Base-by-base conservation (phyloP, 768 basidiomycete species). In the Lactarius quietus region DNA sequence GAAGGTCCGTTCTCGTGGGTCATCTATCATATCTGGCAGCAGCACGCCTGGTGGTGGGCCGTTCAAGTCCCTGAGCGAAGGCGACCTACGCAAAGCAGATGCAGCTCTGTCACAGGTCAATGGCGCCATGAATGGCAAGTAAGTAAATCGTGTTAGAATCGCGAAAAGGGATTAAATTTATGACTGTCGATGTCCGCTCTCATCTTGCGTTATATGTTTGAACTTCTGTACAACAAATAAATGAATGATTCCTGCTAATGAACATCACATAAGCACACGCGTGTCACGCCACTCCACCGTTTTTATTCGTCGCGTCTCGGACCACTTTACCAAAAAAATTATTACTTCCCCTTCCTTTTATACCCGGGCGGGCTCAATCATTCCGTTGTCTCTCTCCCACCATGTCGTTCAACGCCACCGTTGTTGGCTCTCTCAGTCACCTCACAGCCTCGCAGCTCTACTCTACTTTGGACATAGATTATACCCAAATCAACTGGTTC, bases 41-140 rank as follows among this genome's bases (percentile, higher is more conserved):
- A 95, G 91, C 73, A 97, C 96, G 9, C 93, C 93, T 0, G 95
- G 93, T 1, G 91, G 90, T n/a, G 88, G 87, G 6, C 79, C 81
- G 29, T 89, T 87, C 72, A 85, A 85, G 71, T 93, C 87, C 68
- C 76, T 97, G 61, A 94, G 88, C 73, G 96, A 98, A 77, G 81
- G 86, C 59, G 96, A 98, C 75, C 76, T 98, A 70, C 83, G 82
- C 72, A 84, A 84, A 77, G 96, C 95, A 4, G 95, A 98, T 70
- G 92, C 88, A 12, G 95, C 93, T 3, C 82, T 98, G 60, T 89
- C 84, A 72, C 84, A 86, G 71, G 81, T 85, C 41, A 77, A 76
- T 48, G 74, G 70, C 17, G 65, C 61, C 14, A 14, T 58, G 33
- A 66, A 66, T 33, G 65, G 65, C 31, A 61, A 66, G 48, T 62